phyloP scores from a whole-genome alignment of 371 early-diverging fungal species.

The Actinomucor elegans region DNA sequence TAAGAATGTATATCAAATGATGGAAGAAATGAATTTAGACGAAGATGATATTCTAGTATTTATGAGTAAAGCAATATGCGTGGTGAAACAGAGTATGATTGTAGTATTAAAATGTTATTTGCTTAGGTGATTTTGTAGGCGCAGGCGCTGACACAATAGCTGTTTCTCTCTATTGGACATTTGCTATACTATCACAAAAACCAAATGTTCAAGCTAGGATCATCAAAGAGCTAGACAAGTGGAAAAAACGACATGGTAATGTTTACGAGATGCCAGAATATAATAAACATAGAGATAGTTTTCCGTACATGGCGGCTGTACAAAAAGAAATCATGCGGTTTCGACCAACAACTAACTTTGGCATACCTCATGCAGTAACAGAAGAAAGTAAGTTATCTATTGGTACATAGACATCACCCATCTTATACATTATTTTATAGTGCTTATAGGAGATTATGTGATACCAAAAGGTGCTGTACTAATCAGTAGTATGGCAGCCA shows the following conservation, averaged over 20 bases:
- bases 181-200: constrained; percentile 10
- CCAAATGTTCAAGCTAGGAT: constrained; percentile 15
- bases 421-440: not conserved
- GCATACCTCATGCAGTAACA: constrained; percentile 7
- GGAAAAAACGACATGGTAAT: not conserved
- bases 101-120: not conserved
- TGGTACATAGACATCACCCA: not conserved
- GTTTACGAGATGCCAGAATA: constrained; percentile 17
- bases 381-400: constrained; percentile 11
- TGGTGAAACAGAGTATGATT: not conserved
- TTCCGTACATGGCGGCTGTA: constrained; percentile 12
- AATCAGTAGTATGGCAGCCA: constrained; percentile 10
- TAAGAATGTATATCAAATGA: constrained; percentile 15
- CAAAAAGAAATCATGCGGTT: constrained; percentile 20
- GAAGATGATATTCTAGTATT: constrained; percentile 8
- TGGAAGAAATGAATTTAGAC: constrained; percentile 21
- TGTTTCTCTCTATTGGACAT: constrained; percentile 13
- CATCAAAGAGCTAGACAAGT: constrained; percentile 9
- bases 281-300: constrained; percentile 5
- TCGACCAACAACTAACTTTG: constrained; percentile 6
- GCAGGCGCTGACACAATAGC: constrained; percentile 22
- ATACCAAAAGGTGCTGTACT: constrained; percentile 13
- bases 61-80: constrained; percentile 13
- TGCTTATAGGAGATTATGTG: constrained; percentile 11
- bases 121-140: constrained; percentile 17